Evolutionary conservation across 225 moss, liverwort and hornwort genomes (phyloP).

Genomic region (Antitrichia curtipendula): DNA sequence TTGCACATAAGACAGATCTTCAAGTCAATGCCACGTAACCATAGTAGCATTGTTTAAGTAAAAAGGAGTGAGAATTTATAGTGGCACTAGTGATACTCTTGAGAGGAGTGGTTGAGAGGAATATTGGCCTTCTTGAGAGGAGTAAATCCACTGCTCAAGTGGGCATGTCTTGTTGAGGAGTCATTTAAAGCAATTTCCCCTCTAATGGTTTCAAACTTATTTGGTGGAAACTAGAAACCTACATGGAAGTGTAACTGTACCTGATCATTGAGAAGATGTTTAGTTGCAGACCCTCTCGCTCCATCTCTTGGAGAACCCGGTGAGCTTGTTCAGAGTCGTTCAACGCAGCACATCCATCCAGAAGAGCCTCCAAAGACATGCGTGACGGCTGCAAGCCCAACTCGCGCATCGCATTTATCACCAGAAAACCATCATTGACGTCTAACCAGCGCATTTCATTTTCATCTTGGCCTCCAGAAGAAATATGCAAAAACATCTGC

Average conservation of each 20-base stretch:
- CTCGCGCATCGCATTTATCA: constrained; percentile 43
- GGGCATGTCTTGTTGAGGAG: background rate
- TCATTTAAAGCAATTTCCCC: background rate
- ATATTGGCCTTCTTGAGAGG: background rate
- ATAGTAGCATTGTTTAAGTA: background rate
- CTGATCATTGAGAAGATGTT: constrained; percentile 74
- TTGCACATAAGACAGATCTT: background rate
- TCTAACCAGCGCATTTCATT: constrained; percentile 38
- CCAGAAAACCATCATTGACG: constrained; percentile 44
- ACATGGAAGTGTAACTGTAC: background rate
- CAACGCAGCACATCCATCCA: constrained; percentile 52
- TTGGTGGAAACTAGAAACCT: background rate
- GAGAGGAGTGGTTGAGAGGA: background rate
- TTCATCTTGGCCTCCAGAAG: constrained; percentile 39
- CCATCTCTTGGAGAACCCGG: constrained; percentile 56
- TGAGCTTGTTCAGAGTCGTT: constrained; percentile 47
- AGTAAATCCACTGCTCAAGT: background rate
- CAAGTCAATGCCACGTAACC: background rate
- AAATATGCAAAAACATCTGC: constrained; percentile 66
- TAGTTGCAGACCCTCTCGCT: constrained; percentile 45
- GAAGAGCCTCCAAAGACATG: constrained; percentile 55
- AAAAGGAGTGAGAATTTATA: background rate
- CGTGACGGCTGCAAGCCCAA: constrained; percentile 67
- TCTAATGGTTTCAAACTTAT: background rate
- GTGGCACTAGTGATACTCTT: background rate